phyloP scores from a whole-genome alignment of 164 flowering plant genomes.

The Aristolochia californica region DNA sequence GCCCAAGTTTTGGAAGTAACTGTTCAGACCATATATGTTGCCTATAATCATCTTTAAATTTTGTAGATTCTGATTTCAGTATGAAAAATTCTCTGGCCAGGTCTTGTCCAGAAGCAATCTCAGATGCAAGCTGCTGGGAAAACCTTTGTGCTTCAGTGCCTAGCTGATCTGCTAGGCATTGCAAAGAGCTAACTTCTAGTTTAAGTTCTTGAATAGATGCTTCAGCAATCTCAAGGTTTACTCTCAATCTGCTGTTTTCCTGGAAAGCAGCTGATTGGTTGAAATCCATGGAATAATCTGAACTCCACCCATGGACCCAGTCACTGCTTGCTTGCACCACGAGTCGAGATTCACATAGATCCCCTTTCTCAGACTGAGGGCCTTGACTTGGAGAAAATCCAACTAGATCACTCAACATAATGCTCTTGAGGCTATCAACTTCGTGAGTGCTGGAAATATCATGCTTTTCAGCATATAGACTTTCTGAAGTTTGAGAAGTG shows the following conservation, averaged over 20 bases:
- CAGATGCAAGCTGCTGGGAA: slow-evolving; percentile 42
- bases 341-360: slow-evolving; percentile 30
- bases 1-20: slow-evolving; percentile 17
- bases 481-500: slow-evolving; percentile 75
- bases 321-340: slow-evolving; percentile 37
- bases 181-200: slow-evolving; percentile 59
- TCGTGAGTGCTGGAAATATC: slow-evolving; percentile 58
- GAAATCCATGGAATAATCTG: slow-evolving; percentile 49
- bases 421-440: slow-evolving; percentile 61
- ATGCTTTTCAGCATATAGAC: slow-evolving; percentile 72
- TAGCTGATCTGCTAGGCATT: slow-evolving; percentile 53
- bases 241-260: slow-evolving; percentile 61
- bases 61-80: slow-evolving; percentile 57
- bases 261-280: slow-evolving; percentile 48
- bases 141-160: slow-evolving; percentile 56
- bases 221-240: slow-evolving; percentile 63
- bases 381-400: slow-evolving; percentile 40
- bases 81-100: slow-evolving; percentile 52
- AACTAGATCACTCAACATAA: slow-evolving; percentile 50
- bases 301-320: slow-evolving; percentile 64
- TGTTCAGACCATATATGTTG: slow-evolving; percentile 24
- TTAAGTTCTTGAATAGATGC: slow-evolving; percentile 61
- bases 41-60: slow-evolving; percentile 50
- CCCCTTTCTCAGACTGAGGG: slow-evolving; percentile 45
- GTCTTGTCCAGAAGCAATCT: slow-evolving; percentile 62